Evolutionary conservation across 2,329 filamentous ascomycete genomes (phyloP).

Genomic region (Epichloe sibirici): DNA sequence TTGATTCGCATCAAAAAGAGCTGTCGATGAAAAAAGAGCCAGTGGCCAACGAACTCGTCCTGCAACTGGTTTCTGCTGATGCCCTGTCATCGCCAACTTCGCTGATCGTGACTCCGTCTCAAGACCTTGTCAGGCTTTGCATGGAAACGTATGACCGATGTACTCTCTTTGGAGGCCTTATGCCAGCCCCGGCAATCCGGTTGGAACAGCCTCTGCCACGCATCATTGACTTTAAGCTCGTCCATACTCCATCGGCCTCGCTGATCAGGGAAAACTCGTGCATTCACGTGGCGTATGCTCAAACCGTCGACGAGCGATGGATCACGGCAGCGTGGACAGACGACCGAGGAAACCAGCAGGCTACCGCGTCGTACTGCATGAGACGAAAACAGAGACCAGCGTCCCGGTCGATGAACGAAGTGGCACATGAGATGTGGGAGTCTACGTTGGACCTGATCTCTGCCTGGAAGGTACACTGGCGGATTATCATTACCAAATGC

Average conservation of each 20-base stretch:
- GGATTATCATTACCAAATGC: constrained; percentile 61
- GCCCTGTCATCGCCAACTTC: constrained; percentile 52
- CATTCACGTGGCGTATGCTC: constrained; percentile 68
- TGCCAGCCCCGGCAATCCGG: constrained; percentile 58
- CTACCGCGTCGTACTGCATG: constrained; percentile 62
- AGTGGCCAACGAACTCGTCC: constrained; percentile 52
- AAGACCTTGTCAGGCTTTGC: constrained; percentile 50
- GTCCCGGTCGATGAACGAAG: constrained; percentile 43
- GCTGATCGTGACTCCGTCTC: constrained; percentile 48
- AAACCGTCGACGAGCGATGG: constrained; percentile 67
- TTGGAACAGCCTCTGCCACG: constrained; percentile 60
- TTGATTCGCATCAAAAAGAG: constrained; percentile 42
- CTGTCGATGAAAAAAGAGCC: constrained; percentile 29
- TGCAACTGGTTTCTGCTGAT: constrained; percentile 62
- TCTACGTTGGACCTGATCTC: constrained; percentile 64
- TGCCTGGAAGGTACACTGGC: constrained; percentile 60
- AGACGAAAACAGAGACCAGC: constrained; percentile 42
- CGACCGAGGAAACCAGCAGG: constrained; percentile 60
- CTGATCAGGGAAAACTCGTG: constrained; percentile 67
- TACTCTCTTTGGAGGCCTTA: constrained; percentile 40
- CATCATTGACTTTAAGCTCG: constrained; percentile 63
- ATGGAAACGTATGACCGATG: constrained; percentile 72
- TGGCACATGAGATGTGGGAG: constrained; percentile 68
- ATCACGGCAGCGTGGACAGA: constrained; percentile 73
- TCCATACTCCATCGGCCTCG: constrained; percentile 54